Percentiles rank a stretch among this genome's conserved stretches.
These are phyloP conservation scores for Wakefieldia striispora DNA, from an alignment of 768 basidiomycete genomes.

Conservation along the genomic window DNA sequence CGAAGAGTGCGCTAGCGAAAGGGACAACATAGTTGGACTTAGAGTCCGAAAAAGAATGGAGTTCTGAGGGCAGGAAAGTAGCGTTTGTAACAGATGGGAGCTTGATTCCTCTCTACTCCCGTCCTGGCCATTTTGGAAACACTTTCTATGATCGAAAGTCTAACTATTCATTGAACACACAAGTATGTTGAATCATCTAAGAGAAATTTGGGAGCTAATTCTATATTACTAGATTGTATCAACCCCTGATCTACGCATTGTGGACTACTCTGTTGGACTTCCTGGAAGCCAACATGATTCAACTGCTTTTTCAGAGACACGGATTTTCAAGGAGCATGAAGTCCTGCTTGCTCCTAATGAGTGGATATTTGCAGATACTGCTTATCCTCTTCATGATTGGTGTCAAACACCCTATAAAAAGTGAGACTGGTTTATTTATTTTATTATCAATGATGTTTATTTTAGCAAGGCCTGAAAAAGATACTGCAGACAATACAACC, in stretches of 20 bases:
- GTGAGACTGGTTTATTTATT: not conserved
- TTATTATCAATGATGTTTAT: not conserved
- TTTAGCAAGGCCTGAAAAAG: constrained; percentile 5
- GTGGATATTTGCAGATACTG: constrained; percentile 40
- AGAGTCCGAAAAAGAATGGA: too few species aligned
- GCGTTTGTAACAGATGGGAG: too few species aligned
- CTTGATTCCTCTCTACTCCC: constrained; percentile 31
- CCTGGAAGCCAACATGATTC: constrained; percentile 36
- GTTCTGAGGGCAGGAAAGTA: too few species aligned
- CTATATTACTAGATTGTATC: constrained; percentile 15
- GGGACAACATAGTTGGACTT: too few species aligned
- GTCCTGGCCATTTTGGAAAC: constrained; percentile 34
- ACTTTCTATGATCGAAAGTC: constrained; percentile 28
- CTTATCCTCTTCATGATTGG: constrained; percentile 37
- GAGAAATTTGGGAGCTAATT: too few species aligned
- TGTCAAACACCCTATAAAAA: constrained; percentile 33
- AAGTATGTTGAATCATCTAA: not conserved
- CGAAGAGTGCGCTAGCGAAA: too few species aligned
- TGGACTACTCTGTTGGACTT: constrained; percentile 34
- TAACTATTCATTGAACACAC: constrained; percentile 1
- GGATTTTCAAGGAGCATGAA: constrained; percentile 6
- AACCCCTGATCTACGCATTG: constrained; percentile 4
- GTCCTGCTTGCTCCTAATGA: constrained; percentile 13
- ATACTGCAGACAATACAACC: not conserved
- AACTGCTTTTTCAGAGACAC: constrained; percentile 31